Conservation (phyloP, 2,329 filamentous ascomycete species). For the Tolypocladium cylindrosporum region DNA sequence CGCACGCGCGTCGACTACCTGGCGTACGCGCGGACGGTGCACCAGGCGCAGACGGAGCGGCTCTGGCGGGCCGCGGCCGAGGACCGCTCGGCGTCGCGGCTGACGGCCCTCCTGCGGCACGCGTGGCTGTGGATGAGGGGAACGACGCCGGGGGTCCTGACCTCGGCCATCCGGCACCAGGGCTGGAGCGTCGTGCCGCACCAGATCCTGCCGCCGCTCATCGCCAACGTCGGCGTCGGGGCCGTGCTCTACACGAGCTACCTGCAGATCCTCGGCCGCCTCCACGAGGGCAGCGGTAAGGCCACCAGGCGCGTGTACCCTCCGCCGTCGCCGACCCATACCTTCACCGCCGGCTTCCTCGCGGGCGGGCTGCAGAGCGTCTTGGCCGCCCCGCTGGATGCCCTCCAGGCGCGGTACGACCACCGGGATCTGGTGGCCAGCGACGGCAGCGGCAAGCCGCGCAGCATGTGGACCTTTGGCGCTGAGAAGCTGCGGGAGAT, state of each 20-base stretch:
- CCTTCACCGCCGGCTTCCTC: slow-evolving; percentile 59
- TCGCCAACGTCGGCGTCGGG: slow-evolving; percentile 66
- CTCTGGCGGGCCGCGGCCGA: slow-evolving; percentile 25
- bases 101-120: slow-evolving; percentile 24
- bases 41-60: slow-evolving; percentile 32
- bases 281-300: slow-evolving; percentile 54
- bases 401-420: slow-evolving; percentile 64
- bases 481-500: slow-evolving; percentile 57
- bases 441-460: slow-evolving; percentile 31
- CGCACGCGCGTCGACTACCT: slow-evolving; percentile 79
- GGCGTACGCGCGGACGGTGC: slow-evolving; percentile 44
- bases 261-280: slow-evolving; percentile 53
- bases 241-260: slow-evolving; percentile 69
- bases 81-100: slow-evolving; percentile 21
- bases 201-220: slow-evolving; percentile 64
- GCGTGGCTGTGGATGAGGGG: slow-evolving; percentile 43
- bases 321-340: slow-evolving; percentile 51
- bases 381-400: slow-evolving; percentile 65
- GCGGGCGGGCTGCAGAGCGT: slow-evolving; percentile 62
- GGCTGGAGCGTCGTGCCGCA: slow-evolving; percentile 68
- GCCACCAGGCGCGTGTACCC: slow-evolving; percentile 57
- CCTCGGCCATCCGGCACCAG: slow-evolving; percentile 55
- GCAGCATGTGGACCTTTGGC: slow-evolving; percentile 66
- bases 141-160: slow-evolving; percentile 60
- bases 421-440: slow-evolving; percentile 36